Evolutionary conservation across 306 rosid genomes (phyloP).

Genomic region (Citrullus mucosospermus): DNA sequence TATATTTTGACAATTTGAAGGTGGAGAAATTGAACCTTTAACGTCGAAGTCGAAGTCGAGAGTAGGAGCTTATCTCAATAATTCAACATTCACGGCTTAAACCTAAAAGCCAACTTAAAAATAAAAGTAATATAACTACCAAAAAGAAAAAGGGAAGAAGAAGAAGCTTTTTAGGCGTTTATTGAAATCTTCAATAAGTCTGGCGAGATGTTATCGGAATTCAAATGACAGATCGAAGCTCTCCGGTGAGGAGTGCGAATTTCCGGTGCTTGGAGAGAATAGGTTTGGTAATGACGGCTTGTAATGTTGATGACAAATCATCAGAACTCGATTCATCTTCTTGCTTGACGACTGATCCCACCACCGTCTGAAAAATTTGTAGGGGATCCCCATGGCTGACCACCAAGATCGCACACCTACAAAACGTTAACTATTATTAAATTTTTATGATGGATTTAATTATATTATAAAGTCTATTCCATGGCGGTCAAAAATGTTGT

Average conservation of each 20-base stretch:
- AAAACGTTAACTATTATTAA: not conserved
- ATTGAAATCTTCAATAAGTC: not conserved
- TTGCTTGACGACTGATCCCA: conserved; percentile 32
- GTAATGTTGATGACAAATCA: conserved; percentile 31
- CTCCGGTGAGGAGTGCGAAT: conserved; percentile 60
- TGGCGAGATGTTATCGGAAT: not conserved
- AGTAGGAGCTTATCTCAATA: too few relatives aligned
- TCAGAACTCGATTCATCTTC: conserved; percentile 11
- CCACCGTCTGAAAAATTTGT: conserved; percentile 67
- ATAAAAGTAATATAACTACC: too few relatives aligned
- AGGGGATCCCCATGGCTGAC: conserved; percentile 86
- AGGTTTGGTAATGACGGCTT: conserved; percentile 36
- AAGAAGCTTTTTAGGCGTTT: too few relatives aligned
- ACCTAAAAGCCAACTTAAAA: too few relatives aligned
- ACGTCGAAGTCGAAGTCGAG: too few relatives aligned
- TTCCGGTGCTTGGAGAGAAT: conserved; percentile 62
- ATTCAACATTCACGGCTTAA: too few relatives aligned
- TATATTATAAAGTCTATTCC: too few relatives aligned
- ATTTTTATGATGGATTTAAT: not conserved
- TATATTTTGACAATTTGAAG: too few relatives aligned
- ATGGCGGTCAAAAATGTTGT: too few relatives aligned
- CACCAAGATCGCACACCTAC: conserved; percentile 63
- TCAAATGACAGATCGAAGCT: conserved; percentile 44
- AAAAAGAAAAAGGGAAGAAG: too few relatives aligned
- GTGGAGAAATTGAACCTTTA: too few relatives aligned